Evolutionary conservation across 1,139 yeast genomes (phyloP), one percentile per base, ranked within the genome.

Genomic region (Zygoascus sp.): DNA sequence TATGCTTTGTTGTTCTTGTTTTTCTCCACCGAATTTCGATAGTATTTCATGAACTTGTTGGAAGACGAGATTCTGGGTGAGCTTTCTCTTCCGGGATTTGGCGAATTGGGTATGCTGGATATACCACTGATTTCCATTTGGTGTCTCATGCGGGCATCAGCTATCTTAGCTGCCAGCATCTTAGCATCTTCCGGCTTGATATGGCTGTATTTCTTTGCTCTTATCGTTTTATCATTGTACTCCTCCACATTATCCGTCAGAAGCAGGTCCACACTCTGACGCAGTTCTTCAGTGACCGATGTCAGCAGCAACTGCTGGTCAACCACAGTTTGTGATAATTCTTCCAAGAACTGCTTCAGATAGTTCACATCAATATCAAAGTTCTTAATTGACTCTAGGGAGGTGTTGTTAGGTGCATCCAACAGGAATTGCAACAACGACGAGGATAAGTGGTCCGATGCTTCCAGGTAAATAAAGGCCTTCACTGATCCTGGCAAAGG

Each of bases 361-460:
- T 80, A 83, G 20, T 67, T 63, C 37, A 84, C 73, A 61, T 84
- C 92, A 17, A 72, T 58, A 52, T 80, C 80, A 59, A 84, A 83
- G 59, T 83, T 83, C 28, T 67, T 60, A 0, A 83, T 69, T 8
- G 84, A 77, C 45, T 65, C 74, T 2, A 69, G 68, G 1, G 79
- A 71, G 10, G 72, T 64, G 13, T 54, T 58, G 25, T 53, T 62
- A 25, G 61, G 66, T 32, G 77, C 68, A 2, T 80, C 80, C 42
- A 80, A 70, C 52, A 90, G 72, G 15, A 82, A 72, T 44, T 74
- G 74, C 53, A 85, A 70, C 61, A 92, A 79, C 53, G 83, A 79
- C 39, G 82, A 79, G 0, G 95, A 82, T 50, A 92, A 76, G 54
- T 84, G 83, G 67, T 90, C 97, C 63, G 87, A 87, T 32, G 92